phyloP scores from a whole-genome alignment of 208 protist species.

The Leishmania guyanensis region DNA sequence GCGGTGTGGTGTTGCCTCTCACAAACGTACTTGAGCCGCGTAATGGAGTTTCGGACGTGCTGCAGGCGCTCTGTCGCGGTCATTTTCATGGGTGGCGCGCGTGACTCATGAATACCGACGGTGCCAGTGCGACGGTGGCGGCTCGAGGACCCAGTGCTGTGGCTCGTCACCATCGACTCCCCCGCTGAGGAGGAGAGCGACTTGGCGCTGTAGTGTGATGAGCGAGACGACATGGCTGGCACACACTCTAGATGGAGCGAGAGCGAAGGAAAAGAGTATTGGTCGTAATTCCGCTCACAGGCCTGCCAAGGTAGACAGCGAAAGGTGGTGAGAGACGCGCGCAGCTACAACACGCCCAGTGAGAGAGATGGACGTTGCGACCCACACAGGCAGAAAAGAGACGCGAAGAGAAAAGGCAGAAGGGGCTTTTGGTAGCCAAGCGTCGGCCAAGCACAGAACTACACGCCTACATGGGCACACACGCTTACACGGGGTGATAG shows the following conservation, averaged over 20 bases:
- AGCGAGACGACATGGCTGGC: conserved; percentile 58
- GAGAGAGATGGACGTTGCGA: neutral
- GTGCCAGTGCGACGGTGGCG: conserved; percentile 47
- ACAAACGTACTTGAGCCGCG: conserved; percentile 74
- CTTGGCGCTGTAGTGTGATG: conserved; percentile 53
- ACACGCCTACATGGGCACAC: neutral
- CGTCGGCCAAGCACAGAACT: neutral
- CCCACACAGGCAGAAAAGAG: neutral
- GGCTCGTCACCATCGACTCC: conserved; percentile 47
- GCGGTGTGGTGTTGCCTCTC: conserved; percentile 74
- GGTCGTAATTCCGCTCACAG: neutral
- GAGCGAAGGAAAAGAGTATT: neutral
- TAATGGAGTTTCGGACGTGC: conserved; percentile 75
- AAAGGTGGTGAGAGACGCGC: neutral
- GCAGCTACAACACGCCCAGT: neutral
- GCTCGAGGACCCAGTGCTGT: conserved; percentile 50
- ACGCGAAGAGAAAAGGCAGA: neutral
- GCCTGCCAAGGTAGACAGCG: neutral
- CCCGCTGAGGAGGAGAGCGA: conserved; percentile 63
- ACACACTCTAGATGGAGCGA: neutral
- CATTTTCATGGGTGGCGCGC: conserved; percentile 71
- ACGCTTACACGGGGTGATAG: neutral
- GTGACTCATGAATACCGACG: conserved; percentile 30
- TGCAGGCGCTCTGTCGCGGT: conserved; percentile 63
- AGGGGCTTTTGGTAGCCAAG: neutral